Percentiles rank a stretch among this genome's conserved stretches.
phyloP scores from a whole-genome alignment of 768 basidiomycete genomes.

The Rhodotorula paludigena region DNA sequence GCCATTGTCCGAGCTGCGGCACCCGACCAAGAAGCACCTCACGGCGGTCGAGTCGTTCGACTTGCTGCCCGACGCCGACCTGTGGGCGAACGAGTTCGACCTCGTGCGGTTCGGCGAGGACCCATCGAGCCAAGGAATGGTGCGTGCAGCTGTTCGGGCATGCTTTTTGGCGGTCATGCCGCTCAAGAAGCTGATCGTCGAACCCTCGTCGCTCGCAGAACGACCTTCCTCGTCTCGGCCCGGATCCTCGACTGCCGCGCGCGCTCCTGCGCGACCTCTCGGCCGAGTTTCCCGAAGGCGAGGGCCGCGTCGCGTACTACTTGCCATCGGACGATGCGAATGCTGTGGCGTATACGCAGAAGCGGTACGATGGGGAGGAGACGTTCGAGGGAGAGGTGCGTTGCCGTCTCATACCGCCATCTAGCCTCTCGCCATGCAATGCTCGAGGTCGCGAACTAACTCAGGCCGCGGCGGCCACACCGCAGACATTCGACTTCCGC shows the following conservation, averaged over 20 bases:
- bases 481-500: conserved; percentile 34
- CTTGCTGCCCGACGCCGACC: conserved; percentile 72
- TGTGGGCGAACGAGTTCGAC: conserved; percentile 64
- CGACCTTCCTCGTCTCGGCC: conserved; percentile 10
- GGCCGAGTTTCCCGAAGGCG: conserved; percentile 12
- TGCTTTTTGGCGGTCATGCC: neutral
- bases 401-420: neutral
- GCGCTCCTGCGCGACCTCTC: conserved; percentile 36
- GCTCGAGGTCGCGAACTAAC: too few species aligned
- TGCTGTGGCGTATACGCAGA: conserved; percentile 19
- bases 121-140: conserved; percentile 23
- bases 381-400: conserved; percentile 22
- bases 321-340: conserved; percentile 33
- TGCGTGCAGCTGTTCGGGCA: neutral
- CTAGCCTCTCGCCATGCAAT: too few species aligned
- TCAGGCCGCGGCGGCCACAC: too few species aligned
- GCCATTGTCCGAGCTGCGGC: conserved; percentile 52
- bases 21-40: conserved; percentile 72
- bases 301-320: conserved; percentile 38
- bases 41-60: conserved; percentile 76
- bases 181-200: neutral
- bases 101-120: conserved; percentile 48
- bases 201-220: neutral
- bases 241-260: conserved; percentile 35
- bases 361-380: conserved; percentile 14